A percentile compares a stretch with the other conserved stretches of the same genome.
These are phyloP conservation scores for Ajuga chamaepitys DNA, from an alignment of 257 asterid species.

Conservation along the genomic window DNA sequence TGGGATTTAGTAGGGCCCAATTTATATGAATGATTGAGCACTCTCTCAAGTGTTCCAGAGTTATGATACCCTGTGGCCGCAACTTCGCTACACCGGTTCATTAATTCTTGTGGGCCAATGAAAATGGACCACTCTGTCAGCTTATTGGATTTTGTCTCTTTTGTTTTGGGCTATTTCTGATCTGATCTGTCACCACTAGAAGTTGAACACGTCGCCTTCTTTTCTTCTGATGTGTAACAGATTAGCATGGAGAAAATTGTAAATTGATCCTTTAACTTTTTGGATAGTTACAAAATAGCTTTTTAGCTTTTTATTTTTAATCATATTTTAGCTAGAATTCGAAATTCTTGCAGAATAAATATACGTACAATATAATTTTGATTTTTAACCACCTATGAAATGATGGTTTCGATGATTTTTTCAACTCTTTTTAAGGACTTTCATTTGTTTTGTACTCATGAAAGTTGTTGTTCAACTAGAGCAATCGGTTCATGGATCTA, in stretches of 20 bases:
- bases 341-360: no score
- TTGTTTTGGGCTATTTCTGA: neutral
- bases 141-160: conserved; percentile 14
- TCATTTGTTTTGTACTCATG: no score
- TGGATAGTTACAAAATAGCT: neutral
- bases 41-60: conserved; percentile 19
- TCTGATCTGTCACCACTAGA: conserved; percentile 18
- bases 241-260: no score
- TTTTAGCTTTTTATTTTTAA: neutral
- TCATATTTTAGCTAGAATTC: neutral
- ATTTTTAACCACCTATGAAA: no score
- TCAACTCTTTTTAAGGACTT: no score
- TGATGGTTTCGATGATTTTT: no score
- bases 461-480: no score
- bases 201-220: conserved; percentile 15
- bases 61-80: conserved; percentile 1
- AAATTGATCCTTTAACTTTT: no score
- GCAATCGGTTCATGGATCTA: no score
- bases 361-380: no score
- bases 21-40: neutral
- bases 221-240: neutral
- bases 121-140: conserved; percentile 16
- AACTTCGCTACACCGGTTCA: neutral
- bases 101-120: conserved; percentile 19
- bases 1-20: conserved; percentile 15